A percentile compares a stretch with the other conserved stretches of the same genome.
Evolutionary conservation across 1,284 basidiomycete genomes (phyloP).

Genomic region (Dichomitus squalens): DNA sequence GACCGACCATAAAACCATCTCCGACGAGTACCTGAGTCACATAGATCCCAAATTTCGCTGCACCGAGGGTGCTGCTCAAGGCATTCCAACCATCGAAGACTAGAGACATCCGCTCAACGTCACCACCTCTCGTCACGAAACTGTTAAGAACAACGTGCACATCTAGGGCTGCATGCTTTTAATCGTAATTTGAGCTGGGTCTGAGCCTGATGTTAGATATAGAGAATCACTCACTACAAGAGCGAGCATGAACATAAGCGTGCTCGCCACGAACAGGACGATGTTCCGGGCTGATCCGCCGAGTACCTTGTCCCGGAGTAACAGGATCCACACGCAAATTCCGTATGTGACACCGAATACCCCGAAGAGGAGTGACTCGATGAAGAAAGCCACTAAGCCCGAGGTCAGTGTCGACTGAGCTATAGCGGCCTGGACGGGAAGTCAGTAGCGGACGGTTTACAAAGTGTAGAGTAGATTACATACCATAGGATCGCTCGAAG

Average conservation of each 20-base stretch:
- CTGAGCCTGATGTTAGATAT: too few relatives aligned
- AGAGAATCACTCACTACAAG: conserved; percentile 7
- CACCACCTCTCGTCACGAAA: conserved; percentile 4
- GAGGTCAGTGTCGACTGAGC: conserved; percentile 2
- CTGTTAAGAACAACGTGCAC: conserved; percentile 7
- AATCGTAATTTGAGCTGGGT: background rate
- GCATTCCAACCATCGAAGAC: conserved; percentile 2
- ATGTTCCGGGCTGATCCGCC: background rate
- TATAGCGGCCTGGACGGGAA: background rate
- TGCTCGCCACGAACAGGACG: conserved; percentile 7
- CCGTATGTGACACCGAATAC: conserved; percentile 12
- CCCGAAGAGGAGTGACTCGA: conserved; percentile 17
- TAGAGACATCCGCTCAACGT: background rate
- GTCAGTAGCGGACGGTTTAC: background rate
- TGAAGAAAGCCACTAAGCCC: conserved; percentile 3
- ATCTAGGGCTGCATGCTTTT: conserved; percentile 11
- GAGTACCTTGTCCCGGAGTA: background rate
- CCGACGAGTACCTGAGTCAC: conserved; percentile 12
- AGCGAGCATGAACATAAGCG: conserved; percentile 13
- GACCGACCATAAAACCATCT: conserved; percentile 17
- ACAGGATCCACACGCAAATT: conserved; percentile 20
- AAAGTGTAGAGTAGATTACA: background rate
- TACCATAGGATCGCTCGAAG: background rate
- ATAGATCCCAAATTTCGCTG: conserved; percentile 9
- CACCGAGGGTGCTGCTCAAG: conserved; percentile 4